phyloP scores from a whole-genome alignment of 1,139 yeast genomes.

The Candida sp. region DNA sequence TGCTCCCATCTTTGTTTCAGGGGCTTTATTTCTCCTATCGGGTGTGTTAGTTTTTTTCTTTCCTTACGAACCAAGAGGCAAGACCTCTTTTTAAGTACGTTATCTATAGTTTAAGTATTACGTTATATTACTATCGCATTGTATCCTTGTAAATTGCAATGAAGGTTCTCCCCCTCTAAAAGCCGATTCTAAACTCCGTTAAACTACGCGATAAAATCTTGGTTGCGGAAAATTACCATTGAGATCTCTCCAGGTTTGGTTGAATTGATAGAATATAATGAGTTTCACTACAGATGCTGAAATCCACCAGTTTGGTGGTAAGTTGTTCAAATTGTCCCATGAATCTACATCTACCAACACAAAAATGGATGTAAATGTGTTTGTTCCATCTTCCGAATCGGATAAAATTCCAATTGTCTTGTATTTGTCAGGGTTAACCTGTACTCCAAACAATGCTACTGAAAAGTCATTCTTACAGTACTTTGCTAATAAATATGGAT shows the following conservation, averaged over 20 bases:
- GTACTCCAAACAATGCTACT: slow-evolving; percentile 92
- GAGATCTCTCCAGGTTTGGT: no score
- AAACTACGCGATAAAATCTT: background rate
- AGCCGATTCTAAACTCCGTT: no score
- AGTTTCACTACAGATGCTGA: slow-evolving; percentile 53
- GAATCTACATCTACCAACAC: slow-evolving; percentile 64
- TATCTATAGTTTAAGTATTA: no score
- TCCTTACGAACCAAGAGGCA: slow-evolving; percentile 40
- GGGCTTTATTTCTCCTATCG: slow-evolving; percentile 35
- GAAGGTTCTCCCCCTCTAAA: no score
- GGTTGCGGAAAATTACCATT: background rate
- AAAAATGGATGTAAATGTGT: slow-evolving; percentile 80
- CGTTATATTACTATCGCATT: background rate
- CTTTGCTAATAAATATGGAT: slow-evolving; percentile 76
- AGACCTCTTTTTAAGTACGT: slow-evolving; percentile 10
- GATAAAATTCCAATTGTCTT: slow-evolving; percentile 63
- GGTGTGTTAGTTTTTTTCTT: slow-evolving; percentile 32
- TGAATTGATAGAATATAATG: slow-evolving; percentile 31
- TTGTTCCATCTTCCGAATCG: slow-evolving; percentile 60
- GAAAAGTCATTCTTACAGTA: slow-evolving; percentile 91
- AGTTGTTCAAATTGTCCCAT: slow-evolving; percentile 72
- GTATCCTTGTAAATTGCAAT: background rate
- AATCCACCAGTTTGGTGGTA: slow-evolving; percentile 73
- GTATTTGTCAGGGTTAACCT: slow-evolving; percentile 87
- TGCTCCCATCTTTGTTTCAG: slow-evolving; percentile 43